Base-by-base conservation (phyloP, 768 basidiomycete genomes). In the Peribolospora baueri region DNA sequence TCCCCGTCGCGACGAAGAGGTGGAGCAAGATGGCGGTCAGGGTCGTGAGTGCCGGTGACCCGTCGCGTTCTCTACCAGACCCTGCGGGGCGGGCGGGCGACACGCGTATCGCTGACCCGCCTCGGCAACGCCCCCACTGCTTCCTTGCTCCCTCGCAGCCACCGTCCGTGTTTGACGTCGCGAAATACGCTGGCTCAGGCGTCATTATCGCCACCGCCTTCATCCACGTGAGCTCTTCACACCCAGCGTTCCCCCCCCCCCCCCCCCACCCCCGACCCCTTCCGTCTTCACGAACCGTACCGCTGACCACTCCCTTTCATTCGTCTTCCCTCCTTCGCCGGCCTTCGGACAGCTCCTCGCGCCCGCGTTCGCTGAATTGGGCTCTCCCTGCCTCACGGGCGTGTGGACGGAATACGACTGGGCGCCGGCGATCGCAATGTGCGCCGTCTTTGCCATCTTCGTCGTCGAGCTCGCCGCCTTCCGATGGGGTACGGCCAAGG, bases 381-480 rank as follows among this genome's bases (percentile, higher is more conserved):
- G 70, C 14, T 81, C 78, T 0, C 69, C 73, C 7, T 95, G 90
- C 66, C 71, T 95, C 36, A 62, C 72, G 0, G 68, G 74, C 3
- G 75, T 67, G 42, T 97, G 91, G 90, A 64, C 45, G 0, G 43
- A 46, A 5, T 54, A 52, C 51, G 82, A 82, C 5, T 91, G 83
- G 67, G 73, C 84, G 0, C 72, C 90, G 5, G 87, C 79, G 0
- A 69, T 93, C 39, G 80, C 82, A 56, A 75, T 95, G 66, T 63
- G 79, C 47, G 80, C 84, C 62, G 79, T 93, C 42, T 90, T 86
- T 65, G 60, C 63, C 38, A 82, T 93, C 48, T 95, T 93, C 70
- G 72, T 85, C 60, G 68, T 82, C 51, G 88, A 97, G 67, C 66
- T 95, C 11, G 63, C 83, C 50, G 86, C 88, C 9, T 86, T 88